phyloP scores from a whole-genome alignment of 2,329 filamentous ascomycete genomes.

The Verticillium nubilum region DNA sequence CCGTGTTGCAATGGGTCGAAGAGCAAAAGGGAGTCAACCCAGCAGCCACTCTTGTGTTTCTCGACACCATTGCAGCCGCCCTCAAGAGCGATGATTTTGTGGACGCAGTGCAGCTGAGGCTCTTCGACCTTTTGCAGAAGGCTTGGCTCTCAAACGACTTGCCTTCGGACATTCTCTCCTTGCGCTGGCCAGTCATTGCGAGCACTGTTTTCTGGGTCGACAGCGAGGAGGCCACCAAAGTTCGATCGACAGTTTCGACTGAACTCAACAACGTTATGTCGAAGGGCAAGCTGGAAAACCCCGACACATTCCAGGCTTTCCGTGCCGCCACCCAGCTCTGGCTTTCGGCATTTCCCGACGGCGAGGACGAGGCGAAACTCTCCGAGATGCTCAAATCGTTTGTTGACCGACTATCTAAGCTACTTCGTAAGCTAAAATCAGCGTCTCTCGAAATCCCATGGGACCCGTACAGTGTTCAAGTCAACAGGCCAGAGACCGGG shows the following conservation, averaged over 20 bases:
- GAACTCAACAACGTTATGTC: conserved; percentile 25
- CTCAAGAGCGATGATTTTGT: conserved; percentile 34
- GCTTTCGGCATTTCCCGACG: conserved; percentile 31
- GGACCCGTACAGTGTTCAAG: not conserved
- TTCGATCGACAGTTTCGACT: conserved; percentile 28
- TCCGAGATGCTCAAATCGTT: conserved; percentile 26
- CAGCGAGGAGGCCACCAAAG: conserved; percentile 19
- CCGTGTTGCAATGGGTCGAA: conserved; percentile 37
- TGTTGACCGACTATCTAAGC: conserved; percentile 23
- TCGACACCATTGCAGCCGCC: conserved; percentile 36
- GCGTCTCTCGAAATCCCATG: not conserved
- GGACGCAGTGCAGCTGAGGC: conserved; percentile 31
- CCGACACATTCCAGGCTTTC: conserved; percentile 34
- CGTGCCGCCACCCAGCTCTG: conserved; percentile 32
- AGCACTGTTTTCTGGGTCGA: conserved; percentile 28
- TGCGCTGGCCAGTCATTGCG: conserved; percentile 36
- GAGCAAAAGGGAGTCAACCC: conserved; percentile 21
- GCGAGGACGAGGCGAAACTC: conserved; percentile 19
- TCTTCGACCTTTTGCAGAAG: conserved; percentile 28
- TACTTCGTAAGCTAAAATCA: not conserved
- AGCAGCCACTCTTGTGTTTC: conserved; percentile 32
- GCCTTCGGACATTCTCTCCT: conserved; percentile 21
- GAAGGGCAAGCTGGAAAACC: conserved; percentile 23
- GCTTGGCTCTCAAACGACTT: conserved; percentile 18
- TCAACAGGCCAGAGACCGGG: not conserved